A percentile compares a stretch with the other conserved stretches of the same genome.
phyloP scores from a whole-genome alignment of 1,284 basidiomycete species.

The Moniliella sp. region DNA sequence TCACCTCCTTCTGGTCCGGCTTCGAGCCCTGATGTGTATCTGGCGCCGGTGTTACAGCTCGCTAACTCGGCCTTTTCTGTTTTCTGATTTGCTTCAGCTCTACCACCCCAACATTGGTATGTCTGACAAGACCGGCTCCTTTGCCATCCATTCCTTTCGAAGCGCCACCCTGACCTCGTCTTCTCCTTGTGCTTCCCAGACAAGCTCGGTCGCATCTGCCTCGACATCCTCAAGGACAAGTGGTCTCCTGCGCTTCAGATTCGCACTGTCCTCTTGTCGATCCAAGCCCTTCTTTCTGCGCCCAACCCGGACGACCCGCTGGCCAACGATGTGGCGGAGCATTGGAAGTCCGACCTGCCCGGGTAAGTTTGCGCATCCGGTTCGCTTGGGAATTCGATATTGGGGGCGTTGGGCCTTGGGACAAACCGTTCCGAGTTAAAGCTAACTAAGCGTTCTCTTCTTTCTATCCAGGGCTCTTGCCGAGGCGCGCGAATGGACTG shows the following conservation, averaged over 20 bases:
- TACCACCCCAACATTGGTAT: slow-evolving; percentile 93
- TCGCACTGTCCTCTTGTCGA: slow-evolving; percentile 85
- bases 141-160: no score
- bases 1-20: no score
- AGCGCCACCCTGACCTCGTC: no score
- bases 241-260: slow-evolving; percentile 97
- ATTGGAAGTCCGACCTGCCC: slow-evolving; percentile 96
- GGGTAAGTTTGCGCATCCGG: no score
- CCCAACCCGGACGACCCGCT: slow-evolving; percentile 98
- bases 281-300: slow-evolving; percentile 81
- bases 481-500: no score
- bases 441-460: no score
- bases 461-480: no score
- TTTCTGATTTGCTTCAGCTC: slow-evolving; percentile 40
- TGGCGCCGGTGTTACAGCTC: neutral
- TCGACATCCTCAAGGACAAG: slow-evolving; percentile 83
- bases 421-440: no score
- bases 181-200: slow-evolving; percentile 34
- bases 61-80: neutral
- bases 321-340: slow-evolving; percentile 69
- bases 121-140: no score
- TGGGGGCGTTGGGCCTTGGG: no score
- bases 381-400: no score
- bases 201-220: slow-evolving; percentile 88
- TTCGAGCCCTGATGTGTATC: neutral